These are phyloP conservation scores for Cylindrotheca closterium DNA, from an alignment of 108 stramenopile species.

Conservation along the genomic window DNA sequence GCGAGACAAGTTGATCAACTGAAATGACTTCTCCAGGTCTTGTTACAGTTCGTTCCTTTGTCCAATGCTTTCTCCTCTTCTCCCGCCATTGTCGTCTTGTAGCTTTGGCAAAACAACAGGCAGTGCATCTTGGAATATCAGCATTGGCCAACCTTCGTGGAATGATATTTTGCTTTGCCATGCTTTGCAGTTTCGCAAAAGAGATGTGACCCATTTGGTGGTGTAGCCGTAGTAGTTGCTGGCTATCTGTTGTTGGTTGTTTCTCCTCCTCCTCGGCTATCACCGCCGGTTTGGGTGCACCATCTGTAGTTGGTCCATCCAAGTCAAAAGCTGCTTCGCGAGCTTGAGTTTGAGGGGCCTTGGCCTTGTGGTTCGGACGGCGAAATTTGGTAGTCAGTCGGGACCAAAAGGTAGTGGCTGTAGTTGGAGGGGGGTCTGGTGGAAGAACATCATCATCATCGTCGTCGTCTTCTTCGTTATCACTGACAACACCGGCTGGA, in stretches of 20 bases:
- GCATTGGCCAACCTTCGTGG: slow-evolving; percentile 30
- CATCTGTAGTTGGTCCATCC: neutral
- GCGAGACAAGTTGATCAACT: slow-evolving; percentile 42
- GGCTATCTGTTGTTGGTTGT: neutral
- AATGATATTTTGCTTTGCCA: slow-evolving; percentile 36
- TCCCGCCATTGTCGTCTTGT: slow-evolving; percentile 8
- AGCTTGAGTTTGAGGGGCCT: too few relatives aligned
- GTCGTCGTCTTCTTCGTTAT: too few relatives aligned
- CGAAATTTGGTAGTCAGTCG: too few relatives aligned
- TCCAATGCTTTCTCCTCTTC: slow-evolving; percentile 2
- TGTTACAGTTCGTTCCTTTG: neutral
- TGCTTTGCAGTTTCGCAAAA: slow-evolving; percentile 14
- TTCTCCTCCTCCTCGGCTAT: slow-evolving; percentile 4
- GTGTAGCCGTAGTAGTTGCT: slow-evolving; percentile 31
- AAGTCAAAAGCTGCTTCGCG: too few relatives aligned
- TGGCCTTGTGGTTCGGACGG: too few relatives aligned
- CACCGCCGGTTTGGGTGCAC: neutral
- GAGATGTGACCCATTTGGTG: slow-evolving; percentile 24
- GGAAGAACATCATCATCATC: too few relatives aligned
- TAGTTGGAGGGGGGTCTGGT: too few relatives aligned
- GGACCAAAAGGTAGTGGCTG: too few relatives aligned
- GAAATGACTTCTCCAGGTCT: slow-evolving; percentile 29
- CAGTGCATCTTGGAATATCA: slow-evolving; percentile 23
- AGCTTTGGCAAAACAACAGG: slow-evolving; percentile 19
- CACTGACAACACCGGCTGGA: too few relatives aligned